phyloP scores from a whole-genome alignment of 805 yeast genomes.

The Scheffersomyces amazonensis region DNA sequence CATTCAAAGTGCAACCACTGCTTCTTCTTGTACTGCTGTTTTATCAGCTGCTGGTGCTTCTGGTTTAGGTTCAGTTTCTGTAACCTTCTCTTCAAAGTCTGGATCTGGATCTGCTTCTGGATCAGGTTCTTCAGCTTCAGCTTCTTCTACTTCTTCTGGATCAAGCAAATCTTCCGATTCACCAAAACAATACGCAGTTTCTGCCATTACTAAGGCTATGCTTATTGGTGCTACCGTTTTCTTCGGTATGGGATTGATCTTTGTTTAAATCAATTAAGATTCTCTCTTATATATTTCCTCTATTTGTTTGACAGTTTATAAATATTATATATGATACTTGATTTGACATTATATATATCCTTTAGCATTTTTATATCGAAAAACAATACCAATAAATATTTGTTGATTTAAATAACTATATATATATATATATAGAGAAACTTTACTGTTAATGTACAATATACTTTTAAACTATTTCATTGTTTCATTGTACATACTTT shows the following conservation, averaged over 20 bases:
- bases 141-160: conserved; percentile 14
- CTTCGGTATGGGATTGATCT: conserved; percentile 27
- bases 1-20: conserved; percentile 28
- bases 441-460: too few species aligned
- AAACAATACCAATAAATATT: too few species aligned
- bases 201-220: conserved; percentile 10
- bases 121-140: conserved; percentile 17
- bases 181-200: conserved; percentile 7
- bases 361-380: too few species aligned
- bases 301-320: too few species aligned
- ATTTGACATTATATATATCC: too few species aligned
- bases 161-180: conserved; percentile 18
- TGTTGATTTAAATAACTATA: too few species aligned
- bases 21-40: conserved; percentile 53
- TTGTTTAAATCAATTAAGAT: neutral
- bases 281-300: too few species aligned
- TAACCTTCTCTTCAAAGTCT: conserved; percentile 21
- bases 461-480: too few species aligned
- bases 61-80: conserved; percentile 60
- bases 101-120: conserved; percentile 17
- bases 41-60: conserved; percentile 65
- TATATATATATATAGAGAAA: too few species aligned
- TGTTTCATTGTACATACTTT: too few species aligned
- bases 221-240: conserved; percentile 20
- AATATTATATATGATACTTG: too few species aligned